Evolutionary conservation across 1,284 basidiomycete species (phyloP).

Genomic region (Malassezia caprae): DNA sequence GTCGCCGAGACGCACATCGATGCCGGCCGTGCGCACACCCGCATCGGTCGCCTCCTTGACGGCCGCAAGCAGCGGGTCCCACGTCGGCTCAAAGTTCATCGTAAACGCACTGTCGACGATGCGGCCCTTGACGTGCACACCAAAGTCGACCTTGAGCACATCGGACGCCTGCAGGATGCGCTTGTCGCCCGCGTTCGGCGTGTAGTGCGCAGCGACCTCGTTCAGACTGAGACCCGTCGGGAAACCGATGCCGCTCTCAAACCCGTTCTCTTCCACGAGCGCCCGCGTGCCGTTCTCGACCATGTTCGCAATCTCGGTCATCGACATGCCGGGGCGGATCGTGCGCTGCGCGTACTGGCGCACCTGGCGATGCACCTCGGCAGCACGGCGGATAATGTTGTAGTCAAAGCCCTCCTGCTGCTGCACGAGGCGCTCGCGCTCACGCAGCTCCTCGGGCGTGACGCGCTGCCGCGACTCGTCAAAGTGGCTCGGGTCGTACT

Average conservation of each 20-base stretch:
- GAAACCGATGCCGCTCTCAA: constrained; percentile 80
- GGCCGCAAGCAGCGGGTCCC: constrained; percentile 77
- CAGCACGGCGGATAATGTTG: constrained; percentile 76
- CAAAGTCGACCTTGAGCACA: constrained; percentile 93
- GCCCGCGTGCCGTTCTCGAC: constrained; percentile 71
- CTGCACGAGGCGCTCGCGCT: constrained; percentile 58
- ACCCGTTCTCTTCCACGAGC: constrained; percentile 70
- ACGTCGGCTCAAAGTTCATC: constrained; percentile 74
- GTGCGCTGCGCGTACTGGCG: constrained; percentile 66
- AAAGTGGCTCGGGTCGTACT: constrained; percentile 57
- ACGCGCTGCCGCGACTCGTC: constrained; percentile 64
- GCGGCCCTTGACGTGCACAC: constrained; percentile 87
- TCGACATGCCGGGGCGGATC: constrained; percentile 85
- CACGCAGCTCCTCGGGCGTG: constrained; percentile 80
- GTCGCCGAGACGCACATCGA: constrained; percentile 87
- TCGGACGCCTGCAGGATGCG: constrained; percentile 74
- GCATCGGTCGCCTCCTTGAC: constrained; percentile 89
- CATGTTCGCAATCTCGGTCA: constrained; percentile 85
- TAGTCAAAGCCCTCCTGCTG: constrained; percentile 56
- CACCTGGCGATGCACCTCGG: constrained; percentile 86
- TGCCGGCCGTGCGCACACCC: constrained; percentile 67
- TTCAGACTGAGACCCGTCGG: constrained; percentile 94
- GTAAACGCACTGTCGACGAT: constrained; percentile 96
- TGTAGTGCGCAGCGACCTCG: constrained; percentile 91
- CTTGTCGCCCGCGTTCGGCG: constrained; percentile 89